These are phyloP conservation scores for Camptophora hylomeconis DNA, from an alignment of 2,329 filamentous ascomycete species.

Conservation along the genomic window DNA sequence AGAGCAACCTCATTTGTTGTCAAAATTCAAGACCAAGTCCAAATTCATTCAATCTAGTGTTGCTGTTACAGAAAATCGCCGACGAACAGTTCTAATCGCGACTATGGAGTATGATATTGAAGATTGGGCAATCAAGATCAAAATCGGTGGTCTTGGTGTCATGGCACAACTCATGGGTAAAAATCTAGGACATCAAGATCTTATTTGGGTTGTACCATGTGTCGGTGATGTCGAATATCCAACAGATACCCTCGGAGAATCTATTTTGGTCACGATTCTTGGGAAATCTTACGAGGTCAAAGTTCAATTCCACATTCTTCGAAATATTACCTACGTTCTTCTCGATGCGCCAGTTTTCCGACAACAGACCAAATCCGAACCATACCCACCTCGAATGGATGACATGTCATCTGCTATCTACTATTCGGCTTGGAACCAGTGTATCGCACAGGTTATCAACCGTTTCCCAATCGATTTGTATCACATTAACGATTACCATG, in stretches of 20 bases:
- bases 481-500: constrained; percentile 55
- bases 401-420: constrained; percentile 55
- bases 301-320: constrained; percentile 49
- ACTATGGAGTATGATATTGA: constrained; percentile 63
- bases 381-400: constrained; percentile 57
- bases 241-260: constrained; percentile 42
- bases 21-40: constrained; percentile 24
- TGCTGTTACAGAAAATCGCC: too few relatives aligned
- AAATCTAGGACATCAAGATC: constrained; percentile 49
- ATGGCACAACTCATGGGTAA: constrained; percentile 60
- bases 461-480: constrained; percentile 53
- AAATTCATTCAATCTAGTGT: constrained; percentile 25
- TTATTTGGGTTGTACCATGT: constrained; percentile 52
- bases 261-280: constrained; percentile 50
- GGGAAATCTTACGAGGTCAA: constrained; percentile 47
- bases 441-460: constrained; percentile 49
- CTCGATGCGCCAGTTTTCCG: constrained; percentile 55
- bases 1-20: constrained; percentile 19
- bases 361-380: constrained; percentile 48
- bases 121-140: constrained; percentile 58
- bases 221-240: constrained; percentile 54
- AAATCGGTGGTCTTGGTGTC: constrained; percentile 57
- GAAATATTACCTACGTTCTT: constrained; percentile 56
- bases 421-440: constrained; percentile 59
- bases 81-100: constrained; percentile 48